Percentiles rank a stretch among this genome's conserved stretches.
phyloP scores from a whole-genome alignment of 176 grass and related monocot genomes.

The Aegilops bicornis region DNA sequence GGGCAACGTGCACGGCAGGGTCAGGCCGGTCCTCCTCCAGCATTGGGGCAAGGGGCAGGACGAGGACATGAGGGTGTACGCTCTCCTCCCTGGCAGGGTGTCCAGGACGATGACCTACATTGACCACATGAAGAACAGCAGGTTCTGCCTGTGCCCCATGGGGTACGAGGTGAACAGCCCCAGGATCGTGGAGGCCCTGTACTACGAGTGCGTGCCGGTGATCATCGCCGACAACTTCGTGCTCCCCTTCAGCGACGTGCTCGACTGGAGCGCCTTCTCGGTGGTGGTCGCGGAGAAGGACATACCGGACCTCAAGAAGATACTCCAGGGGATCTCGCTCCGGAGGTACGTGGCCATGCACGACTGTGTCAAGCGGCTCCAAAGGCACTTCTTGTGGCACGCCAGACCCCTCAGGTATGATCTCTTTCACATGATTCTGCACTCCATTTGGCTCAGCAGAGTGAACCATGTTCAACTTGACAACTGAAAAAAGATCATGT shows the following conservation, averaged over 20 bases:
- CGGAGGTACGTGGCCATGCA: conserved; percentile 75
- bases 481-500: not conserved
- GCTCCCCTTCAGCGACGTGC: conserved; percentile 67
- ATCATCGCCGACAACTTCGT: conserved; percentile 92
- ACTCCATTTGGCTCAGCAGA: conserved; percentile 85
- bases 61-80: conserved; percentile 67
- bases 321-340: conserved; percentile 65
- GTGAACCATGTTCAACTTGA: conserved; percentile 56
- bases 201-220: conserved; percentile 90
- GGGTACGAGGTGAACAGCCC: conserved; percentile 94
- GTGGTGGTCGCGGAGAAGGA: conserved; percentile 83
- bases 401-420: conserved; percentile 73
- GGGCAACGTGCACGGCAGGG: conserved; percentile 73
- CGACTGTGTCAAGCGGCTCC: conserved; percentile 63
- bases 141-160: conserved; percentile 88
- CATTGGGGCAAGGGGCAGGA: conserved; percentile 55
- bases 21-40: conserved; percentile 56
- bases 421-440: conserved; percentile 89
- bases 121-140: conserved; percentile 89
- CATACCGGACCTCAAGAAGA: conserved; percentile 72
- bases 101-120: conserved; percentile 69
- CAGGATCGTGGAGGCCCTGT: conserved; percentile 74
- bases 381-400: conserved; percentile 87
- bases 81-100: conserved; percentile 57
- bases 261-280: conserved; percentile 72